Percentiles rank a stretch among this genome's conserved stretches.
Evolutionary conservation across 495 filamentous ascomycete genomes (phyloP).

Genomic region (Neurospora intermedia): DNA sequence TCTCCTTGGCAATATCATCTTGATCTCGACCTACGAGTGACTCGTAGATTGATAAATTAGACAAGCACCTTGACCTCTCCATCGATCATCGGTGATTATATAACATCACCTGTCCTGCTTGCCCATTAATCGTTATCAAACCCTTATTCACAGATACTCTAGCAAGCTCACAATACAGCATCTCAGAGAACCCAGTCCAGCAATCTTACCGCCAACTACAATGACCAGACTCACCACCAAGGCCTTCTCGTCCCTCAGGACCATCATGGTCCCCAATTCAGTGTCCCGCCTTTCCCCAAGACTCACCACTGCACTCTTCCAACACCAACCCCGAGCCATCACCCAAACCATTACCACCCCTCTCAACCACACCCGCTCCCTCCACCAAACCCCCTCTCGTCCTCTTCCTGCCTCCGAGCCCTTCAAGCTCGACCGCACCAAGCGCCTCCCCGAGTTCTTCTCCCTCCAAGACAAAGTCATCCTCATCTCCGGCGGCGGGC

Average conservation of each 20-base stretch:
- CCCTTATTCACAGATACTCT: background rate
- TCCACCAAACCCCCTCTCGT: conserved; percentile 6
- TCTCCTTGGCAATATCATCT: background rate
- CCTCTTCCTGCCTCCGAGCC: background rate
- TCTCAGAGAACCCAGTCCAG: background rate
- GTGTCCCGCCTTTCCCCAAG: background rate
- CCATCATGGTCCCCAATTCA: background rate
- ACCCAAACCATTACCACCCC: background rate
- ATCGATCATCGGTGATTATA: background rate
- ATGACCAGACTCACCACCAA: background rate
- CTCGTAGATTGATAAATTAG: background rate
- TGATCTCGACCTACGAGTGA: background rate
- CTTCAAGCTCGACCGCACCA: conserved; percentile 6
- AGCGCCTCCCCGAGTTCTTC: conserved; percentile 69
- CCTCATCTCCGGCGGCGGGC: conserved; percentile 65
- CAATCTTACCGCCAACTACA: background rate
- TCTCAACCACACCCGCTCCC: background rate
- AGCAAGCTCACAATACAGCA: background rate
- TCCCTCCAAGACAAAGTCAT: conserved; percentile 67
- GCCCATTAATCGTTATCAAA: background rate
- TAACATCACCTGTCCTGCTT: background rate
- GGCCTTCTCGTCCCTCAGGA: background rate
- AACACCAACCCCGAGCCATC: background rate
- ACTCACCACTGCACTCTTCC: background rate
- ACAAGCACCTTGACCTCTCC: background rate